A percentile compares a stretch with the other conserved stretches of the same genome.
phyloP scores from a whole-genome alignment of 139 green algal species.

The Chlamydomonas asymmetrica region DNA sequence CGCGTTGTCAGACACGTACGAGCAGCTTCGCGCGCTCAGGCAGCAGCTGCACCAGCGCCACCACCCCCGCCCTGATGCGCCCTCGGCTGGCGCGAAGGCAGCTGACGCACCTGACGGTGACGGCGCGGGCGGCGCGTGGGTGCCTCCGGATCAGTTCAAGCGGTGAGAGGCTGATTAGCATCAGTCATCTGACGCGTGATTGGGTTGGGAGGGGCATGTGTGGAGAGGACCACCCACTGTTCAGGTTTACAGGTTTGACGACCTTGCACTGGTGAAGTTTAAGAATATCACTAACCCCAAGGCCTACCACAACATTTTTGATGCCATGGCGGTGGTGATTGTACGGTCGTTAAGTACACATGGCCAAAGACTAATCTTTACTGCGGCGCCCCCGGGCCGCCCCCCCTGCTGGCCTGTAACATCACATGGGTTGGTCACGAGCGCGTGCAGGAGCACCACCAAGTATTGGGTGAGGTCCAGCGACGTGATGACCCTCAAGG shows the following conservation, averaged over 20 bases:
- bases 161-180: conserved; percentile 1
- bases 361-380: too few relatives aligned
- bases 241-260: neutral
- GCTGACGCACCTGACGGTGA: neutral
- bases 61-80: too few relatives aligned
- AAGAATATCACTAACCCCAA: neutral
- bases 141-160: conserved; percentile 33
- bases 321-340: too few relatives aligned
- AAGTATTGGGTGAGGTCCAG: conserved; percentile 81
- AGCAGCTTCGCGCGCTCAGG: conserved; percentile 1
- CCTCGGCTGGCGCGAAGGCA: too few relatives aligned
- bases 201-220: neutral
- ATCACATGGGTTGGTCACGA: too few relatives aligned
- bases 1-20: conserved; percentile 29
- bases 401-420: too few relatives aligned
- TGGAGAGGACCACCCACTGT: too few relatives aligned
- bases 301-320: neutral
- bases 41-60: neutral
- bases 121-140: conserved; percentile 3
- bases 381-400: too few relatives aligned
- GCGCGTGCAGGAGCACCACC: conserved; percentile 51
- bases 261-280: neutral
- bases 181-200: neutral
- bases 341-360: too few relatives aligned
- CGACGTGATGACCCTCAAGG: conserved; percentile 67